These are phyloP conservation scores for Xanthoconium separans DNA, from an alignment of 1,284 basidiomycete genomes.

Conservation along the genomic window DNA sequence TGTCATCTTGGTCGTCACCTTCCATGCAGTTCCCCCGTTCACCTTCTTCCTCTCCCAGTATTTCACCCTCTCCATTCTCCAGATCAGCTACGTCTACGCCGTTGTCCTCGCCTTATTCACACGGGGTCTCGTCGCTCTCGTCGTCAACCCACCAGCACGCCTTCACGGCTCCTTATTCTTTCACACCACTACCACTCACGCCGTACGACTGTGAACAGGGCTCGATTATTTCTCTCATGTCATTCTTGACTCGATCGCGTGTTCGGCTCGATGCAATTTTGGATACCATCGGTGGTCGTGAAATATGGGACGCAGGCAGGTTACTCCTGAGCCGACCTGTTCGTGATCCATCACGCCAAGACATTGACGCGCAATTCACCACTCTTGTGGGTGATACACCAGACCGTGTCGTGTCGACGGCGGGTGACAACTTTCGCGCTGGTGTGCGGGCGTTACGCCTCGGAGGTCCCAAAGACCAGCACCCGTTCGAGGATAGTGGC, in stretches of 20 bases:
- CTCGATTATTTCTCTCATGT: slow-evolving; percentile 51
- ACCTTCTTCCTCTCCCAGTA: slow-evolving; percentile 30
- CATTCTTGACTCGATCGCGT: slow-evolving; percentile 49
- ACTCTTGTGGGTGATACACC: slow-evolving; percentile 72
- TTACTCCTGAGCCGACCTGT: slow-evolving; percentile 49
- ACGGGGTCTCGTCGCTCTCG: slow-evolving; percentile 25
- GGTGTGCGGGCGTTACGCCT: slow-evolving; percentile 63
- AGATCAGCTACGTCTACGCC: slow-evolving; percentile 33
- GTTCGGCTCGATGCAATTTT: slow-evolving; percentile 70
- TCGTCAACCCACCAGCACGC: slow-evolving; percentile 28
- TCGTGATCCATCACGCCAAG: slow-evolving; percentile 27
- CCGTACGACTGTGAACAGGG: slow-evolving; percentile 29
- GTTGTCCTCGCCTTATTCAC: slow-evolving; percentile 31
- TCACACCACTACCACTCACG: slow-evolving; percentile 26
- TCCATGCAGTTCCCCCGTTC: slow-evolving; percentile 28
- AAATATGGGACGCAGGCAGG: slow-evolving; percentile 71
- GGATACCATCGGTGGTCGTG: slow-evolving; percentile 77
- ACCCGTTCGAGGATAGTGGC: slow-evolving; percentile 31
- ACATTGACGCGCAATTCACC: slow-evolving; percentile 58
- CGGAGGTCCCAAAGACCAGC: slow-evolving; percentile 29
- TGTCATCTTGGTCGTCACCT: slow-evolving; percentile 25
- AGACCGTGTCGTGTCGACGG: slow-evolving; percentile 59
- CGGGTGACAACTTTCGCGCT: slow-evolving; percentile 67
- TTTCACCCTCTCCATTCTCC: slow-evolving; percentile 35
- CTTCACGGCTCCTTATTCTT: slow-evolving; percentile 32